Conservation (phyloP, 768 basidiomycete genomes). For the Gyrodon lividus region DNA sequence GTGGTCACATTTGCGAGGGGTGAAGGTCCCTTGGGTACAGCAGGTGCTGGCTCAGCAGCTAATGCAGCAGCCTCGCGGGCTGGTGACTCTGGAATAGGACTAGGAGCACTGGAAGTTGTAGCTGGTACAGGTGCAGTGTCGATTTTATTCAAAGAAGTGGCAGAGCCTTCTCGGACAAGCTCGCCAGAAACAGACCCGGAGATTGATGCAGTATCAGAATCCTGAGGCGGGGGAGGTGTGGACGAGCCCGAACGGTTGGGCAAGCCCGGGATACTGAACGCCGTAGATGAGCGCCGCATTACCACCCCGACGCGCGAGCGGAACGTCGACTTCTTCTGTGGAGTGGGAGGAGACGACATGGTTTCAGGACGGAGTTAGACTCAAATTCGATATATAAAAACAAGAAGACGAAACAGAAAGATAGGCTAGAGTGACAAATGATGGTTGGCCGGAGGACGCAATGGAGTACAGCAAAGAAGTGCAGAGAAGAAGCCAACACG, state of each 20-base stretch:
- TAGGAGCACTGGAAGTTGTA: slow-evolving; percentile 39
- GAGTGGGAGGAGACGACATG: slow-evolving; percentile 29
- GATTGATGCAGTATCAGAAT: slow-evolving; percentile 27
- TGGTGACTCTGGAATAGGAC: slow-evolving; percentile 72
- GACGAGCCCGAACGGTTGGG: slow-evolving; percentile 29
- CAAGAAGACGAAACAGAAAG: slow-evolving; percentile 6
- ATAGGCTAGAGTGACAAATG: slow-evolving; percentile 9
- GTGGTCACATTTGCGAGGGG: slow-evolving; percentile 38
- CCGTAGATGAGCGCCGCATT: slow-evolving; percentile 60
- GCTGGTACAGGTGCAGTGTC: slow-evolving; percentile 27
- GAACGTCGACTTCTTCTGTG: slow-evolving; percentile 41
- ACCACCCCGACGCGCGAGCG: slow-evolving; percentile 61
- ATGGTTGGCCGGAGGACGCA: slow-evolving; percentile 10
- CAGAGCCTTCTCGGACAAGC: slow-evolving; percentile 30
- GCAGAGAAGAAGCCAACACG: slow-evolving; percentile 20
- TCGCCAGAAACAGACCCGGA: slow-evolving; percentile 28
- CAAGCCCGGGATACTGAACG: slow-evolving; percentile 42
- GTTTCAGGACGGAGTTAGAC: slow-evolving; percentile 15
- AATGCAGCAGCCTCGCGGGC: slow-evolving; percentile 52
- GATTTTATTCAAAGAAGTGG: slow-evolving; percentile 32
- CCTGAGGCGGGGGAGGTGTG: slow-evolving; percentile 25
- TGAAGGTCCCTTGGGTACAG: slow-evolving; percentile 37
- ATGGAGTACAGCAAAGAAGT: slow-evolving; percentile 19
- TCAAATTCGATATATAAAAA: slow-evolving; percentile 8
- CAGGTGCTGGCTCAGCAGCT: slow-evolving; percentile 27